phyloP scores from a whole-genome alignment of 352 stramenopile genomes.

The Globisporangium spinosum region DNA sequence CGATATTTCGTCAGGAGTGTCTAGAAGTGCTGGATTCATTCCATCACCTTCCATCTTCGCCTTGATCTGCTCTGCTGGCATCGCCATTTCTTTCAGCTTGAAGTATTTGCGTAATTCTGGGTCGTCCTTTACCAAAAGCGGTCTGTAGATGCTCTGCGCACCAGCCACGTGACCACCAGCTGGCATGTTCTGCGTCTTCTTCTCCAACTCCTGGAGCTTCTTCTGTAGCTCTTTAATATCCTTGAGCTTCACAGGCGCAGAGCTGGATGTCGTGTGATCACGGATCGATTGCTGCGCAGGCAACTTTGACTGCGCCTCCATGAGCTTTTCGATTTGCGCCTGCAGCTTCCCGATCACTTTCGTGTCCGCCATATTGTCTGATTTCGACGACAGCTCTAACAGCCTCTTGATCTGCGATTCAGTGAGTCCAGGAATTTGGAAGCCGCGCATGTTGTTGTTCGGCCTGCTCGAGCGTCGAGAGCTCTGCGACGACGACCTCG shows the following conservation, averaged over 20 bases:
- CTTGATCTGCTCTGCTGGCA: constrained; percentile 79
- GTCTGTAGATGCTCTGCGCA: constrained; percentile 35
- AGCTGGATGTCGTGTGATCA: constrained; percentile 33
- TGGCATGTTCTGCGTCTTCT: constrained; percentile 55
- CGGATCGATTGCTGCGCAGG: constrained; percentile 20
- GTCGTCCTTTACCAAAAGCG: constrained; percentile 68
- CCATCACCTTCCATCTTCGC: constrained; percentile 76
- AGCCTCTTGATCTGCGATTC: constrained; percentile 64
- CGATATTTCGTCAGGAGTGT: constrained; percentile 65
- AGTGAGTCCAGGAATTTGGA: constrained; percentile 55
- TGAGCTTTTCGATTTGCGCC: constrained; percentile 72
- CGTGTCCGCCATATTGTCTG: constrained; percentile 41
- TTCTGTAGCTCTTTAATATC: constrained; percentile 75
- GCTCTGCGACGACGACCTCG: constrained; percentile 17
- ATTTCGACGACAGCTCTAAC: constrained; percentile 56
- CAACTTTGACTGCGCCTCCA: constrained; percentile 34
- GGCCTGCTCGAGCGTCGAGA: constrained; percentile 14
- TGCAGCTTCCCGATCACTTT: constrained; percentile 62
- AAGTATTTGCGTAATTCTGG: constrained; percentile 78
- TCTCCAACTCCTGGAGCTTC: constrained; percentile 71
- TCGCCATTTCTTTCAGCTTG: constrained; percentile 76
- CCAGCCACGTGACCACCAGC: not conserved
- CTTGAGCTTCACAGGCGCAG: constrained; percentile 49
- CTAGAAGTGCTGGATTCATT: constrained; percentile 52
- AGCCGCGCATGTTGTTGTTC: constrained; percentile 5